Base-by-base conservation (phyloP, 164 flowering plant genomes). In the Saururus chinensis region DNA sequence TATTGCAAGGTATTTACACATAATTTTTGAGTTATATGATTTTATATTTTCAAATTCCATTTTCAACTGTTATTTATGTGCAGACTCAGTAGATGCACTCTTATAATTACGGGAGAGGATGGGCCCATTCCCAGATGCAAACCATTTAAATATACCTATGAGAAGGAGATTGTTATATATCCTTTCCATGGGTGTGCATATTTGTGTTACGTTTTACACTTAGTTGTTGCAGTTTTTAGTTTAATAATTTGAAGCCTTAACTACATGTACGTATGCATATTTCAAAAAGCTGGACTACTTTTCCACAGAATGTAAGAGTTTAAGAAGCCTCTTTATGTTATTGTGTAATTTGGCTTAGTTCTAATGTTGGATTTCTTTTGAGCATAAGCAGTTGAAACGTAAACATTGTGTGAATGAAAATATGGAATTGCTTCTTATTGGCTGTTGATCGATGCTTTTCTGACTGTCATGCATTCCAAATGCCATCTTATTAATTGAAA, bases 101-200 rank as follows among this genome's bases (percentile, higher is more conserved):
- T 79, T 35, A 90, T 93, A 49, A 79, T 75, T 37, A 93, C 97
- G 8, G 97, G 99, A 30, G 99, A 90, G 80, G 99, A 93, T 78
- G 99, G 99, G 62, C 95, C 97, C 51, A 90, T 88, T 68, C 97
- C 97, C 59, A 85, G 99, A 81, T 93, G 97, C 95, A 93, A 93
- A 73, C 99, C 99, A 56, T 93, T 93, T 56, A 93, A 93, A 68
- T 87, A 93, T 77, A 87, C 99, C 19, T 93, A 90, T 56, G 99
- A 93, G 80, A 93, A 93, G 81, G 97, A 93, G 86, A 93, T 93
- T 73, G 99, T 93, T 63, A 90, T 93, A 93, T 93, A 93, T 93
- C 99, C 99, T 93, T 79, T 10, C 53, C 5, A 23, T 60, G 48
- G 51, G 62, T 51, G 4, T 30, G 37, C 37, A 26, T 65, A 13